phyloP scores from a whole-genome alignment of 1,139 yeast genomes.

The Kurtzmaniella quercitrusa region DNA sequence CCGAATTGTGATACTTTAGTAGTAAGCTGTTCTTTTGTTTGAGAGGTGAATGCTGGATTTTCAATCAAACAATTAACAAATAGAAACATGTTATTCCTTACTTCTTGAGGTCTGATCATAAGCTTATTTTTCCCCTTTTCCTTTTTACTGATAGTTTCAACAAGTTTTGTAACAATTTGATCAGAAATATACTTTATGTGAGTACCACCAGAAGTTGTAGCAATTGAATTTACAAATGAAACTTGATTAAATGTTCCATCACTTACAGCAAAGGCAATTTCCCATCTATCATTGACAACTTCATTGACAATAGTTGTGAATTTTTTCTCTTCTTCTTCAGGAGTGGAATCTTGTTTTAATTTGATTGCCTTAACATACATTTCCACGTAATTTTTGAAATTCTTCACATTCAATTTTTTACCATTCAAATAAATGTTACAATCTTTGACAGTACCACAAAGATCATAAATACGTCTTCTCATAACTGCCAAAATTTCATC shows the following conservation, averaged over 20 bases:
- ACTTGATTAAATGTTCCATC: conserved; percentile 91
- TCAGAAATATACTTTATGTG: conserved; percentile 87
- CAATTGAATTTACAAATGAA: conserved; percentile 95
- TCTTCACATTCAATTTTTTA: conserved; percentile 60
- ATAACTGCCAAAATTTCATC: conserved; percentile 79
- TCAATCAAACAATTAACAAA: conserved; percentile 91
- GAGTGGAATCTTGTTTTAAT: conserved; percentile 26
- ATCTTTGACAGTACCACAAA: conserved; percentile 92
- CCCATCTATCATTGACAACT: conserved; percentile 77
- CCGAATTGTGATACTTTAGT: conserved; percentile 89
- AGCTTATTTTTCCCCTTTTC: conserved; percentile 71
- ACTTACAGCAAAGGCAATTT: conserved; percentile 89
- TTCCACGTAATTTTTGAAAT: conserved; percentile 85
- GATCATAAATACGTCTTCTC: conserved; percentile 90
- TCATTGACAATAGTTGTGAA: conserved; percentile 71
- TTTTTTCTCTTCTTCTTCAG: conserved; percentile 20
- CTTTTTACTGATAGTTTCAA: conserved; percentile 64
- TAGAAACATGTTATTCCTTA: conserved; percentile 83
- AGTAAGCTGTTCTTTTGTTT: conserved; percentile 93
- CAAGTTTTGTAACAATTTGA: conserved; percentile 66
- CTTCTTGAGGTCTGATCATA: conserved; percentile 82
- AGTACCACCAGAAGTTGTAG: conserved; percentile 96
- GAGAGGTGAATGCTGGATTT: conserved; percentile 96
- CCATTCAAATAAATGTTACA: conserved; percentile 79
- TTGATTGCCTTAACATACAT: conserved; percentile 75